Conservation (phyloP, 805 yeast genomes). For the Candida sanyiensis region DNA sequence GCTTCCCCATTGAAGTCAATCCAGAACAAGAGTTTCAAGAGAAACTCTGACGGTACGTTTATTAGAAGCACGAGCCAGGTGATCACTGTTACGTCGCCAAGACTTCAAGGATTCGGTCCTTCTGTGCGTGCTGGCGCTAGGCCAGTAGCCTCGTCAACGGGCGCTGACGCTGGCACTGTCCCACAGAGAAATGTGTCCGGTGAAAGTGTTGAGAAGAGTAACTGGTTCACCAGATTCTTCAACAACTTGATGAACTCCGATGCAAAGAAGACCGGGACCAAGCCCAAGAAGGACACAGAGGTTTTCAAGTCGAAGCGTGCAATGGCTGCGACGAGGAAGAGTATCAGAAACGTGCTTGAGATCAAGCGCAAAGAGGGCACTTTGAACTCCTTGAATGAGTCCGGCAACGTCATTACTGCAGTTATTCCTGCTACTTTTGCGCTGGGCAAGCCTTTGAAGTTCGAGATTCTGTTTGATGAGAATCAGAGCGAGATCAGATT, state of each 20-base stretch:
- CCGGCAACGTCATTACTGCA: constrained; percentile 39
- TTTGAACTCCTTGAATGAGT: constrained; percentile 39
- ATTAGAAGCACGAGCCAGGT: constrained; percentile 3
- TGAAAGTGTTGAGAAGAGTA: constrained; percentile 24
- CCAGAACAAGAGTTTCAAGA: constrained; percentile 17
- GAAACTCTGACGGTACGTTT: constrained; percentile 18
- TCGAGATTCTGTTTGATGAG: constrained; percentile 38
- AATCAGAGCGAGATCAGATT: constrained; percentile 35
- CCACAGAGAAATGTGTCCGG: no score
- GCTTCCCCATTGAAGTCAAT: constrained; percentile 22
- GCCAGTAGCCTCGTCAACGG: no score
- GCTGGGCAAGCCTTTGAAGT: constrained; percentile 40
- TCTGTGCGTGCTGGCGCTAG: no score
- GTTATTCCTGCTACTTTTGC: constrained; percentile 42
- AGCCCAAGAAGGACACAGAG: constrained; percentile 11
- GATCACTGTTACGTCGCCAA: constrained; percentile 21
- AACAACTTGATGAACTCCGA: constrained; percentile 20
- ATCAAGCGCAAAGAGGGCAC: constrained; percentile 47
- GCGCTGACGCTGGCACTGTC: constrained; percentile 6
- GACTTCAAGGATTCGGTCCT: no score
- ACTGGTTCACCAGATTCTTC: constrained; percentile 37
- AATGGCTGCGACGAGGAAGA: constrained; percentile 18
- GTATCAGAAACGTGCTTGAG: constrained; percentile 35
- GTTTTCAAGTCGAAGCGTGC: constrained; percentile 18
- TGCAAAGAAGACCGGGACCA: constrained; percentile 12